Conservation (phyloP, 2,329 filamentous ascomycete species). For the Periconia macrospinosa region DNA sequence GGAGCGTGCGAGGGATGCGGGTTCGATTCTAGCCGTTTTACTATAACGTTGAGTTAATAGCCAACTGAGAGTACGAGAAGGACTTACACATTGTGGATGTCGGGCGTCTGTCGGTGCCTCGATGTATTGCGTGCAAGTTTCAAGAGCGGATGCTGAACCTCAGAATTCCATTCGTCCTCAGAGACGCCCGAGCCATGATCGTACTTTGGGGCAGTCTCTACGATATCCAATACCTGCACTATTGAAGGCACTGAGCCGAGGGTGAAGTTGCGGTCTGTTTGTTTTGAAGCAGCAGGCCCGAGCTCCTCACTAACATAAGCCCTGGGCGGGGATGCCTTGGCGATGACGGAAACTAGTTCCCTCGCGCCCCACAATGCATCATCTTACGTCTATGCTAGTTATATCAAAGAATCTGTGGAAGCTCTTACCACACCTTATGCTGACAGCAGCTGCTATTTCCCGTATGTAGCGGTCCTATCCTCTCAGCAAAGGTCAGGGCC, state of each 20-base stretch:
- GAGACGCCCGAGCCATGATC: constrained; percentile 18
- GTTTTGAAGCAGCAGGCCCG: background rate
- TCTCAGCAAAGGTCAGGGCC: too few relatives aligned
- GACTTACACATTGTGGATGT: constrained; percentile 20
- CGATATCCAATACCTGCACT: constrained; percentile 14
- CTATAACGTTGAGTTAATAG: constrained; percentile 9
- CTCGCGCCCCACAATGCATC: background rate
- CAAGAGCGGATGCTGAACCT: constrained; percentile 22
- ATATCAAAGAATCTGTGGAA: background rate
- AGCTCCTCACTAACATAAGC: background rate
- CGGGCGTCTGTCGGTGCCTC: constrained; percentile 14
- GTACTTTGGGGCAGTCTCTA: constrained; percentile 13
- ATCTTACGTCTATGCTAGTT: background rate
- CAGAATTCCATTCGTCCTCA: constrained; percentile 26
- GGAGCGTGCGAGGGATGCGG: constrained; percentile 16
- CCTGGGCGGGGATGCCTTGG: background rate
- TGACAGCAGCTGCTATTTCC: background rate
- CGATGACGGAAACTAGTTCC: background rate
- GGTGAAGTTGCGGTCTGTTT: background rate
- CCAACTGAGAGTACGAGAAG: constrained; percentile 1
- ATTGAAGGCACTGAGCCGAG: constrained; percentile 17
- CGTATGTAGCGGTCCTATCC: background rate
- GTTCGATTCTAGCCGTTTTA: constrained; percentile 23
- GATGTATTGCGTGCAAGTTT: constrained; percentile 21
- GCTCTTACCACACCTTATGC: background rate